Base-by-base conservation (phyloP, 495 filamentous ascomycete genomes). In the Evernia prunastri region DNA sequence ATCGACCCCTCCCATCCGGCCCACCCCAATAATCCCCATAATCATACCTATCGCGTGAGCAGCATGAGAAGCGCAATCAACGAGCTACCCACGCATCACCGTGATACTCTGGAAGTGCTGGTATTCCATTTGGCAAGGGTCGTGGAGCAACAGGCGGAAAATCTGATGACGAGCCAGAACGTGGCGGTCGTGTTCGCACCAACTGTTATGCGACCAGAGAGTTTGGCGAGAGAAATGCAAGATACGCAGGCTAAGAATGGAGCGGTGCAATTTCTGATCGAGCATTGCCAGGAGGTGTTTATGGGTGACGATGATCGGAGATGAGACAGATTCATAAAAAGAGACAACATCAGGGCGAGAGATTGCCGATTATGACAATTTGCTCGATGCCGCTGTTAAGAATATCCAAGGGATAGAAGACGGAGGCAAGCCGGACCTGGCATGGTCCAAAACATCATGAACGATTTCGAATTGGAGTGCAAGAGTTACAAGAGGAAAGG, bases 111-210 rank as follows among this genome's bases (percentile, higher is more conserved):
- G 15, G 93, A 97, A 72, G 96, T 95, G 71, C 80, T 99, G 43
- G 84, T 97, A 68, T 95, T 96, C 81, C 95, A 99, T 76, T 81
- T 99, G 68, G 89, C 85, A 60, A 86, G 93, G 40, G 95, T 99
- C 29, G 89, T 95, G 37, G 81, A 84, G 56, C 84, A 89, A 63
- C 87, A 93, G 71, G 79, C 81, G 20, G 88, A 94, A 70, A 99
- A 99, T 71, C 74, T 84, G 74, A 99, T 99, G 95, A 94, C 89
- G 25, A 89, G 93, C 42, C 86, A 89, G 72, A 99, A 99, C 69
- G 78, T 97, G 43, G 91, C 95, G 8, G 95, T 99, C 63, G 95
- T 99, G 35, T 99, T 99, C 70, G 95, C 95, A 33, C 95, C 95
- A 31, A 99, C 95, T 11, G 91, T 99, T 65, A 94, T 99, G 88